These are phyloP conservation scores for Cyclocybe aegerita DNA, from an alignment of 768 basidiomycete species.

Conservation along the genomic window DNA sequence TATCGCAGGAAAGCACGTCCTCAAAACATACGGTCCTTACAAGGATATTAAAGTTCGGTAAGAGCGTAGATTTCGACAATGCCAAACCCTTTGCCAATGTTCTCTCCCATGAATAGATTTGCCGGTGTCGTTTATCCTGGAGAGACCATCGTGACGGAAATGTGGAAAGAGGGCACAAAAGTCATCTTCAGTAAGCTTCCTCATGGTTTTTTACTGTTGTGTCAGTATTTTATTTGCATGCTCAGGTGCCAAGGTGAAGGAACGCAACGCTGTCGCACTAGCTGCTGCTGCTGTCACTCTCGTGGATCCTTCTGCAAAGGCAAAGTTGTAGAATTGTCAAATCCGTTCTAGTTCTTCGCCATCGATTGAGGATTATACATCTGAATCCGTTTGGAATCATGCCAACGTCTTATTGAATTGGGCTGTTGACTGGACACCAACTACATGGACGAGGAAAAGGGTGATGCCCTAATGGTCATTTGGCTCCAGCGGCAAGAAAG, in stretches of 20 bases:
- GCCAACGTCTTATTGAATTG: no score
- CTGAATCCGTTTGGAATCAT: no score
- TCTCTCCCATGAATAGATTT: constrained; percentile 51
- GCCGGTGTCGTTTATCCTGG: constrained; percentile 92
- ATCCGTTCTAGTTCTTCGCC: background rate
- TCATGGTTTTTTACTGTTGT: constrained; percentile 1
- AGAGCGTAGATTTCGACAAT: constrained; percentile 14
- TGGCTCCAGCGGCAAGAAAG: no score
- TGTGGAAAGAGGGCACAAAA: constrained; percentile 96
- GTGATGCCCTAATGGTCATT: no score
- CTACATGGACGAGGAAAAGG: no score
- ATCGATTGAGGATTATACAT: no score
- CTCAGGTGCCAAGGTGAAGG: constrained; percentile 85
- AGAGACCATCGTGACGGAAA: constrained; percentile 91
- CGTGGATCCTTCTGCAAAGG: constrained; percentile 44
- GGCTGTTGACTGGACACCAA: no score
- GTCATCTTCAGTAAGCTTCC: constrained; percentile 84
- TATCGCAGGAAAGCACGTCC: constrained; percentile 88
- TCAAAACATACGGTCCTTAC: constrained; percentile 82
- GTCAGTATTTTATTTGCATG: no score
- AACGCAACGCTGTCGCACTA: constrained; percentile 69
- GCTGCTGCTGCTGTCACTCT: constrained; percentile 84
- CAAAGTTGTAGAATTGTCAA: constrained; percentile 50
- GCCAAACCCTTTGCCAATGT: no score
- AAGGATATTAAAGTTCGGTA: constrained; percentile 95